Evolutionary conservation across 768 basidiomycete species (phyloP).

Genomic region (Goffeauzyma gilvescens): DNA sequence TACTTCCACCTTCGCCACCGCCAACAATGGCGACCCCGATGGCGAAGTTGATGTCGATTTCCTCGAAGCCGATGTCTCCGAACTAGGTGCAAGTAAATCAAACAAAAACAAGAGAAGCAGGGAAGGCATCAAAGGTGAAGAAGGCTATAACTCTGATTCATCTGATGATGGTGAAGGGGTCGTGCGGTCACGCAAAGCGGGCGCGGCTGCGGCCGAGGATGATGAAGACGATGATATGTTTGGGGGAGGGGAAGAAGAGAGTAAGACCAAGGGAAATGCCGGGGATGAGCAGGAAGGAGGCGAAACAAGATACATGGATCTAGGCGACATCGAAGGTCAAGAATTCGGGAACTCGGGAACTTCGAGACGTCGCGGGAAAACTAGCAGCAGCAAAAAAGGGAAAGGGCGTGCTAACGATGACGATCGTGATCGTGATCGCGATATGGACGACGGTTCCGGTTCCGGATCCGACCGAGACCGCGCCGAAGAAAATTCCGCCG

Average conservation of each 20-base stretch:
- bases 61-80: conserved; percentile 25
- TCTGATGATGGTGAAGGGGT: conserved; percentile 46
- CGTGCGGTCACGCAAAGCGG: conserved; percentile 50
- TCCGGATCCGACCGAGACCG: conserved; percentile 42
- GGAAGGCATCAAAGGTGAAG: conserved; percentile 50
- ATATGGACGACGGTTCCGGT: conserved; percentile 25
- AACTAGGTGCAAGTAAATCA: conserved; percentile 13
- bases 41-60: conserved; percentile 9
- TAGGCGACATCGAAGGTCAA: conserved; percentile 94
- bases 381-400: background rate
- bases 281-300: conserved; percentile 35
- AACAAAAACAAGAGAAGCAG: conserved; percentile 32
- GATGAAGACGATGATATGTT: conserved; percentile 62
- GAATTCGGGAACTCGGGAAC: conserved; percentile 44
- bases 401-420: conserved; percentile 32
- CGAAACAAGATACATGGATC: conserved; percentile 54
- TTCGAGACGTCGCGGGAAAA: background rate
- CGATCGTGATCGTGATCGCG: conserved; percentile 36
- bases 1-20: conserved; percentile 1
- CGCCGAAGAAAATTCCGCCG: no score
- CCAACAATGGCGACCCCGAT: background rate
- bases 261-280: conserved; percentile 15
- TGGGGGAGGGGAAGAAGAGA: conserved; percentile 42
- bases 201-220: conserved; percentile 24
- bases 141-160: conserved; percentile 58